phyloP scores from a whole-genome alignment of 768 basidiomycete species.

The Lactifluus piperatus region DNA sequence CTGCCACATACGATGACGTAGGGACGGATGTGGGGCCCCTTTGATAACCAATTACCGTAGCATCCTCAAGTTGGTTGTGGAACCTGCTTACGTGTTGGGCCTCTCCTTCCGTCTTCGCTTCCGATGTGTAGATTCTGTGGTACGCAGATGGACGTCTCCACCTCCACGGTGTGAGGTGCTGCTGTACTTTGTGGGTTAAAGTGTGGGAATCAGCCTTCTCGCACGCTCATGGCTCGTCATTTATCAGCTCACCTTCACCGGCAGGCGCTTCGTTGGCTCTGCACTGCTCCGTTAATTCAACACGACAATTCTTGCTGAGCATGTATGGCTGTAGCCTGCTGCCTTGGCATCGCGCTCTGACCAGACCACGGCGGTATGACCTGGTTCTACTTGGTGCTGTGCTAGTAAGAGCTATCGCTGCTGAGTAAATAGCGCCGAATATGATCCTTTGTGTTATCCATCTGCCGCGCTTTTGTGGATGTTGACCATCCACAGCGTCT shows the following conservation, averaged over 20 bases:
- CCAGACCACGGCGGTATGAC: slow-evolving; percentile 48
- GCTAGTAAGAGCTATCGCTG: too few relatives aligned
- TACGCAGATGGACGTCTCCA: slow-evolving; percentile 57
- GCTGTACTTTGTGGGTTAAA: slow-evolving; percentile 62
- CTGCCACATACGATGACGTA: slow-evolving; percentile 31
- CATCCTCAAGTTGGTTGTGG: slow-evolving; percentile 67
- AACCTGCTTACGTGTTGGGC: slow-evolving; percentile 51
- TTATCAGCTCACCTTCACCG: slow-evolving; percentile 60
- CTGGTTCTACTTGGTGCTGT: too few relatives aligned
- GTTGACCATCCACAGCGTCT: slow-evolving; percentile 32
- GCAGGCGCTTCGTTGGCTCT: slow-evolving; percentile 56
- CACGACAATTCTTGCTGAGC: slow-evolving; percentile 52
- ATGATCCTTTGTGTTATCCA: neutral
- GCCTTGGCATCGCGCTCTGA: slow-evolving; percentile 41
- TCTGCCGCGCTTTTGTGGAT: neutral
- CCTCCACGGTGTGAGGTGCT: slow-evolving; percentile 58
- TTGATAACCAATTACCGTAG: slow-evolving; percentile 60
- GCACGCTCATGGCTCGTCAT: slow-evolving; percentile 57
- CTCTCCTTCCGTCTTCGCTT: neutral
- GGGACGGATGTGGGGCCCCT: slow-evolving; percentile 42
- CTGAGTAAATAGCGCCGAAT: too few relatives aligned
- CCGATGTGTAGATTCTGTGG: neutral
- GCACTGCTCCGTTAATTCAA: slow-evolving; percentile 53
- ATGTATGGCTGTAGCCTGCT: slow-evolving; percentile 38
- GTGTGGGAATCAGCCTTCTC: slow-evolving; percentile 41